Evolutionary conservation across 1,284 basidiomycete genomes (phyloP), one percentile per base, ranked within the genome.

Genomic region (Trichosporon sp.): DNA sequence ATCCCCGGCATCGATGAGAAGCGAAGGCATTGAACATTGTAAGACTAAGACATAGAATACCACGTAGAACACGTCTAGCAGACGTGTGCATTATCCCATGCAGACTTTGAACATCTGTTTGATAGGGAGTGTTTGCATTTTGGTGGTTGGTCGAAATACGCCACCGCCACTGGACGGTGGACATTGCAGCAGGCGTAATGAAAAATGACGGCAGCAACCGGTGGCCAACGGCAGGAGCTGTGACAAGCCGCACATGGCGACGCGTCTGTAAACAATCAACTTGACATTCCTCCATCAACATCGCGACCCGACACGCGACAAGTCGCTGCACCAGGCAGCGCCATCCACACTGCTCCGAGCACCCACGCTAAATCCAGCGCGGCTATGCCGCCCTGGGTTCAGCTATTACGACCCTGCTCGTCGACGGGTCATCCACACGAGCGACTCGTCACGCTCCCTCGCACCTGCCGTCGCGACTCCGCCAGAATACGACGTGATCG

Each of bases 241-340:
- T 63, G 32, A 63, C 32, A 63, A 2, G 59, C 19, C 7, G 51
- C 51, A 54, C 51, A 21, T 26, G 21, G 51, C 51, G 59, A 63
- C 59, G 59, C 59, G 59, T 63, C 59, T 63, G 59, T 63, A 63
- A 63, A 63, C 59, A 63, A 63, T 63, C 59, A 63, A 63, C 32
- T 63, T n/a, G 31, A 35, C 32, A 63, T 63, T 63, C 59, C 51
- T 61, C 12, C 26, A 32, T 35, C 56, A 12, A 61, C 56, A 61
- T 61, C 12, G 31, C 56, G 31, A 11, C 5, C 59, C 32, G 31
- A 63, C 59, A 63, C 4, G n/a, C 32, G n/a, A 16, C 12, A 4
- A n/a, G 59, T 11, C 31, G 59, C 59, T 37, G 59, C 32, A 63
- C 16, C 32, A 35, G 1, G 59, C 59, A 63, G 59, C 59, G 32